phyloP scores from a whole-genome alignment of 2,329 filamentous ascomycete genomes.

The Verticillium zaregamsianum region DNA sequence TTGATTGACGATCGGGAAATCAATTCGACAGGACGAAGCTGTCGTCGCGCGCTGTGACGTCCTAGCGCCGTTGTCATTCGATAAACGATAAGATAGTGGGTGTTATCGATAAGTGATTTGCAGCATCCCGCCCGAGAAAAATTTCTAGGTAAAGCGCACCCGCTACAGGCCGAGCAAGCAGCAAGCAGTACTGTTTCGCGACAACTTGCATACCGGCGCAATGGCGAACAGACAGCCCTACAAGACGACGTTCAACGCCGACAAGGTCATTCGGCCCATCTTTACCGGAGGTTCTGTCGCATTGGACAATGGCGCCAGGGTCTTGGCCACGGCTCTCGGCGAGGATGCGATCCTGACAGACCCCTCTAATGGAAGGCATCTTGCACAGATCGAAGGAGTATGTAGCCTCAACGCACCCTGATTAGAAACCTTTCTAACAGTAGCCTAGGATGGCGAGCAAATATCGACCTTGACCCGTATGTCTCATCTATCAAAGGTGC shows the following conservation, averaged over 20 bases:
- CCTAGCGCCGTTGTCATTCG: background rate
- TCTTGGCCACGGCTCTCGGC: constrained; percentile 84
- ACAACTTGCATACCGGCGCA: constrained; percentile 13
- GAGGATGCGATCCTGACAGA: constrained; percentile 90
- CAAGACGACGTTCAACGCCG: constrained; percentile 87
- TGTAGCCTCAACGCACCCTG: constrained; percentile 15
- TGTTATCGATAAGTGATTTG: constrained; percentile 1
- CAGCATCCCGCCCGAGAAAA: constrained; percentile 1
- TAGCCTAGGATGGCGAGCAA: constrained; percentile 65
- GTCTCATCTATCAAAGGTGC: background rate
- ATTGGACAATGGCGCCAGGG: constrained; percentile 73
- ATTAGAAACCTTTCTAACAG: constrained; percentile 15
- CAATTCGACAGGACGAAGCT: background rate
- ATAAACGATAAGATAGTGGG: background rate
- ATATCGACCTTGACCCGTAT: constrained; percentile 56
- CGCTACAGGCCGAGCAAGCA: background rate
- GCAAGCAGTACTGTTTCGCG: constrained; percentile 4
- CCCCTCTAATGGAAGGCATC: constrained; percentile 73
- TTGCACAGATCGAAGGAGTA: constrained; percentile 86
- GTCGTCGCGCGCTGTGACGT: background rate
- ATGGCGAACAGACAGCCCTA: constrained; percentile 61
- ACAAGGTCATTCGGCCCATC: constrained; percentile 81
- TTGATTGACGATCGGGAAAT: background rate
- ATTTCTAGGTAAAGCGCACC: background rate
- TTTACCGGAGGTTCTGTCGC: constrained; percentile 88